phyloP scores from a whole-genome alignment of 2,329 filamentous ascomycete genomes.

The Alternaria brassicae region DNA sequence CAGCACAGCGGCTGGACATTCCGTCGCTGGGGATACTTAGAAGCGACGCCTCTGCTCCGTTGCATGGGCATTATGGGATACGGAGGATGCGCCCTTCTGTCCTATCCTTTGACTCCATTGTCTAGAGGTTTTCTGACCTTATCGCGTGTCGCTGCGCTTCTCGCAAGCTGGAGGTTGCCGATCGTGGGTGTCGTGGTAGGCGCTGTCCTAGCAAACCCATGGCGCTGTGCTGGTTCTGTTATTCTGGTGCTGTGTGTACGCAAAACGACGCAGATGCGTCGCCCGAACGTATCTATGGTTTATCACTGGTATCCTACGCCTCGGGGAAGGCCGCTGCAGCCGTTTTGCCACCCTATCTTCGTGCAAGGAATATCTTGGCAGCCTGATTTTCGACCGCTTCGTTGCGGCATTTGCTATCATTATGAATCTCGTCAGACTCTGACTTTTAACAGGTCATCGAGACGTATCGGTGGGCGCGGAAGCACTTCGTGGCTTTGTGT shows the following conservation, averaged over 20 bases:
- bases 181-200: neutral
- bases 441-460: neutral
- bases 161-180: neutral
- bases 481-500: neutral
- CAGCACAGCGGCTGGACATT: neutral
- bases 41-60: neutral
- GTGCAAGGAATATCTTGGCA: neutral
- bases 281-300: neutral
- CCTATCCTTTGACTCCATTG: neutral
- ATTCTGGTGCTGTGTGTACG: neutral
- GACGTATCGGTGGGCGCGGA: neutral
- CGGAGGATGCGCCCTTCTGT: neutral
- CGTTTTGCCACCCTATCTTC: neutral
- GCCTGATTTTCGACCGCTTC: neutral
- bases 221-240: neutral
- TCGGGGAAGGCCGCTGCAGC: neutral
- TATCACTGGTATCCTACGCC: neutral
- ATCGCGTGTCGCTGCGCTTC: neutral
- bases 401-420: neutral
- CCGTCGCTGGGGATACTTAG: neutral
- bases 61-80: neutral
- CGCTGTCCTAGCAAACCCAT: neutral
- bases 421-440: neutral
- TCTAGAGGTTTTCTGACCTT: neutral
- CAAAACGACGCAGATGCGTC: neutral